Percentiles rank a stretch among this genome's conserved stretches.
Evolutionary conservation across 306 rosid genomes (phyloP).

Genomic region (Biancaea sappan): DNA sequence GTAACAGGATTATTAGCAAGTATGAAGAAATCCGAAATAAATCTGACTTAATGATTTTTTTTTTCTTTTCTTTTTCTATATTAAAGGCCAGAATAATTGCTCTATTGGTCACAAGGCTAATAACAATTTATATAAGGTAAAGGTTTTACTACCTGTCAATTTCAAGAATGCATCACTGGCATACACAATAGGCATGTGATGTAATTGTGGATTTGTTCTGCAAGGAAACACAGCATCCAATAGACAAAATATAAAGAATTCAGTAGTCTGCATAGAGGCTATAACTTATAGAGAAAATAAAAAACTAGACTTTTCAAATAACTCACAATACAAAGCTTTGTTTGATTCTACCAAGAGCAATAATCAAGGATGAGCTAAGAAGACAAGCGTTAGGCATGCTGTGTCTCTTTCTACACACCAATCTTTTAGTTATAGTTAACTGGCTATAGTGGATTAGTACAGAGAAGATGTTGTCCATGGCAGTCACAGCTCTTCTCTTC

Average conservation of each 20-base stretch:
- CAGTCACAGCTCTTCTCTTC: constrained; percentile 62
- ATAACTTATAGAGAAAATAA: constrained; percentile 33
- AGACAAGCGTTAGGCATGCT: constrained; percentile 59
- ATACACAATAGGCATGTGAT: constrained; percentile 86
- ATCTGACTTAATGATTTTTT: background rate
- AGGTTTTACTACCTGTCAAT: constrained; percentile 66
- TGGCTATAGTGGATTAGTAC: constrained; percentile 74
- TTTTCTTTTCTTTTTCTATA: no score
- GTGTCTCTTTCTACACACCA: constrained; percentile 75
- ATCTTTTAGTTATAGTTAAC: constrained; percentile 59
- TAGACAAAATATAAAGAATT: constrained; percentile 39
- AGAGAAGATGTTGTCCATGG: constrained; percentile 65
- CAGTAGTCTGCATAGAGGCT: constrained; percentile 35
- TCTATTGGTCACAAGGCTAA: constrained; percentile 5
- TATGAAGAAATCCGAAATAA: background rate
- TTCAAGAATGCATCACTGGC: constrained; percentile 86
- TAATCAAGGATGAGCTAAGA: constrained; percentile 78
- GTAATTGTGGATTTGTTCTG: constrained; percentile 79
- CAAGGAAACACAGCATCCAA: constrained; percentile 46
- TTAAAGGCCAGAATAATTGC: constrained; percentile 25
- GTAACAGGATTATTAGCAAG: constrained; percentile 24
- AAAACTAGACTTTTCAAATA: constrained; percentile 59
- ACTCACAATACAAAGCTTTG: constrained; percentile 99
- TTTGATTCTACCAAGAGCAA: constrained; percentile 98
- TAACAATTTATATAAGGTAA: background rate